These are phyloP conservation scores for Cucumis melo DNA, from an alignment of 306 rosid species.

Conservation along the genomic window DNA sequence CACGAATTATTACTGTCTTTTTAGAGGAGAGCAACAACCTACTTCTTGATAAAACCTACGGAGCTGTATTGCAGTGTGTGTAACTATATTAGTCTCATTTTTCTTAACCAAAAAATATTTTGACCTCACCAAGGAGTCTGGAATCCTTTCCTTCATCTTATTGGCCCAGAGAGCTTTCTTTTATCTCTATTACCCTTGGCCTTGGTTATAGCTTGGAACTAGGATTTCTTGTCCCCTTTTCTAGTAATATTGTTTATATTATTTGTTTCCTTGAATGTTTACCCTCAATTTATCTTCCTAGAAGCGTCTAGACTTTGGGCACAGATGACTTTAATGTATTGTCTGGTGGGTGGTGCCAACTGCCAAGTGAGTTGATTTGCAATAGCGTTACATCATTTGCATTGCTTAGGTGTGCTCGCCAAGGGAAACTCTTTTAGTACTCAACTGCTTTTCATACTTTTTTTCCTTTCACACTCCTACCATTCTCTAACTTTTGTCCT, in stretches of 20 bases:
- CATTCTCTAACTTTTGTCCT: neutral
- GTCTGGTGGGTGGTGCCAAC: neutral
- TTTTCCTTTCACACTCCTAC: neutral
- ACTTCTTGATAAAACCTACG: neutral
- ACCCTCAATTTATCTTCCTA: neutral
- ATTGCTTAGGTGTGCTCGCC: neutral
- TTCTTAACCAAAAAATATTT: neutral
- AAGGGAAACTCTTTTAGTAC: neutral
- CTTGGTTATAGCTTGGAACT: neutral
- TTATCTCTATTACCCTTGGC: neutral
- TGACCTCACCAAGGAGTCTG: neutral
- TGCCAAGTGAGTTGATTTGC: neutral
- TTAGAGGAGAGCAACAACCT: neutral
- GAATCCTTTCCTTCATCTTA: neutral
- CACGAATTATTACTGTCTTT: neutral
- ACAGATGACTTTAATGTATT: neutral
- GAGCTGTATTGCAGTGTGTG: neutral
- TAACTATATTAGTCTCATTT: neutral
- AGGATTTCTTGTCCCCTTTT: neutral
- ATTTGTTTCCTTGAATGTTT: neutral
- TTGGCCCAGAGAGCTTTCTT: neutral
- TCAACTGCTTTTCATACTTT: neutral
- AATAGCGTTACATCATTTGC: neutral
- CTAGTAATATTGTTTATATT: neutral
- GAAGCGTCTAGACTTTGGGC: slow-evolving; percentile 1